A percentile compares a stretch with the other conserved stretches of the same genome.
Conservation (phyloP, 306 rosid genomes). For the Heteromeles arbutifolia region DNA sequence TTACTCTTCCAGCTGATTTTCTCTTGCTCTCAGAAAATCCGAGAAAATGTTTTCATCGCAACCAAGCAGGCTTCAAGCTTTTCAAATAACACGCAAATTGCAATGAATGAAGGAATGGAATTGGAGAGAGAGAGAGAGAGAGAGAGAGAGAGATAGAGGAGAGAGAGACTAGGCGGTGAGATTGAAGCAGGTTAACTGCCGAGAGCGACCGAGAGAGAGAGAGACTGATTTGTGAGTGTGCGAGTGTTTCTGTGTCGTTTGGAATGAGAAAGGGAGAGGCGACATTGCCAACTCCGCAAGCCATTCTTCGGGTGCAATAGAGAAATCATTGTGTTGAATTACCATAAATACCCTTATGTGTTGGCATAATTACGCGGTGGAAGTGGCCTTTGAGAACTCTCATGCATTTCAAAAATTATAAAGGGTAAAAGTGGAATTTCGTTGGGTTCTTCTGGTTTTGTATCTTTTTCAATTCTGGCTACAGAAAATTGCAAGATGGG, state of each 20-base stretch:
- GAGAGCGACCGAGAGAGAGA: constrained; percentile 32
- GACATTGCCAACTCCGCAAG: constrained; percentile 92
- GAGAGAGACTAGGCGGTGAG: constrained; percentile 25
- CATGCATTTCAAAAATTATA: not conserved
- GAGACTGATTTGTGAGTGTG: not conserved
- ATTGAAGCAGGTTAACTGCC: constrained; percentile 75
- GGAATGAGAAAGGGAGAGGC: not conserved
- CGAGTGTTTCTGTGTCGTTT: not conserved
- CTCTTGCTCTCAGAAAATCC: not conserved
- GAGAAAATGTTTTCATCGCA: not conserved
- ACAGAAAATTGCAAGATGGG: constrained; percentile 1
- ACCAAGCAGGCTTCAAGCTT: not conserved
- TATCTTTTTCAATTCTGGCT: not conserved
- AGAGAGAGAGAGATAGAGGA: constrained; percentile 19
- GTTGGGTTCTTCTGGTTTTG: not conserved
- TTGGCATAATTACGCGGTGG: not conserved
- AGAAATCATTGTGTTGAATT: constrained; percentile 32
- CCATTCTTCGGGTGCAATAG: constrained; percentile 44
- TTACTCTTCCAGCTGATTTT: not conserved
- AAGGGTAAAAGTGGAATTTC: constrained; percentile 12
- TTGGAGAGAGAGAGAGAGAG: constrained; percentile 31
- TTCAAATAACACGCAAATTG: constrained; percentile 3
- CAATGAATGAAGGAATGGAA: constrained; percentile 22
- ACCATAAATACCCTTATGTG: constrained; percentile 9
- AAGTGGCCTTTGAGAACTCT: not conserved